Base-by-base conservation (phyloP, 2,329 filamentous ascomycete species). In the Lecanicillium sp. region DNA sequence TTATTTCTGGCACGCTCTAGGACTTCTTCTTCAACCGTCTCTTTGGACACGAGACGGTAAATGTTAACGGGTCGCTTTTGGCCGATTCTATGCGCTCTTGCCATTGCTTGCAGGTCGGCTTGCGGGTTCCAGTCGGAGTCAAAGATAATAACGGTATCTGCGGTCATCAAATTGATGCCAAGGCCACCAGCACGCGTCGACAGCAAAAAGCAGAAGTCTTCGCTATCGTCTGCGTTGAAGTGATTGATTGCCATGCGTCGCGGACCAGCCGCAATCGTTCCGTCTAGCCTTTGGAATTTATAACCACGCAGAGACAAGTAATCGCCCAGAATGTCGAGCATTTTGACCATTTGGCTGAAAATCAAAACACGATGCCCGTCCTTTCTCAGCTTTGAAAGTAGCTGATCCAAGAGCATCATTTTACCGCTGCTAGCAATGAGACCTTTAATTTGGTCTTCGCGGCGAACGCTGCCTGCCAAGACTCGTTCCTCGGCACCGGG, bases 111-210 rank as follows among this genome's bases (percentile, higher is more conserved):
- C 49, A 98, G 67, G 68, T 98, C 94, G 6, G 92, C 92, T 59
- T 98, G 92, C 14, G 92, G 94, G 50, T 98, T 98, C 92, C 94
- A 98, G 54, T 95, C 89, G 0, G 92, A 96, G 59, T 98, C 94
- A 52, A 96, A 98, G 32, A 98, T 83, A 51, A 98, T 82, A 48
- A 98, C 92, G 1, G 92, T 98, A 54, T 98, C 94, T 7, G 92
- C 92, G 17, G 92, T 96, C 87, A 96, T 98, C 38, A 98, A 65
- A 53, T 98, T 98, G 68, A 98, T 98, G 45, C 92, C 92, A n/a
- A 98, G 72, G 59, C 92, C 92, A 68, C 92, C 92, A 38, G 92
- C 92, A 54, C 92, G 80, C 2, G 92, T 98, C 3, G 92, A 98
- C 1, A 98, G 73, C 32, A 98, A 68, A 60, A 98, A 98, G 54